phyloP scores from a whole-genome alignment of 1,284 basidiomycete genomes.

The Cerioporus squamosus region DNA sequence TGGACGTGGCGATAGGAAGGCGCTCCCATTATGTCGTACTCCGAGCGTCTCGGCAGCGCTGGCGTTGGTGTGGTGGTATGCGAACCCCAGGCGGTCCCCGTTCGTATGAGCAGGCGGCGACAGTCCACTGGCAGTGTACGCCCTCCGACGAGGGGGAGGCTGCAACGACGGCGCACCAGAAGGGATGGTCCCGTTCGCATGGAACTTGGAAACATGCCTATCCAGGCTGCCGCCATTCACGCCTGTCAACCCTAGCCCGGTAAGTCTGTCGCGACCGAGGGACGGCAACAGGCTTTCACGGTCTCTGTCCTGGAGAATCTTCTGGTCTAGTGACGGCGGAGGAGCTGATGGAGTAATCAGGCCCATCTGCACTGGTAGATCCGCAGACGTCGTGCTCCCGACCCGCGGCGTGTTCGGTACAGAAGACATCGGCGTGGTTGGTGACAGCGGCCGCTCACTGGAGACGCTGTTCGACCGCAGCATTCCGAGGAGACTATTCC shows the following conservation, averaged over 20 bases:
- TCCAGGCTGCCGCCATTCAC: constrained; percentile 10
- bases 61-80: constrained; percentile 38
- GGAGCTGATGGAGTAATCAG: constrained; percentile 17
- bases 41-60: constrained; percentile 43
- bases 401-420: constrained; percentile 27
- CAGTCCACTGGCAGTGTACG: constrained; percentile 47
- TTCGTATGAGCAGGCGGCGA: constrained; percentile 21
- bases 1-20: constrained; percentile 20
- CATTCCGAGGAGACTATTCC: constrained; percentile 58
- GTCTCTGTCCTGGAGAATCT: constrained; percentile 55
- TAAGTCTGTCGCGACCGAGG: constrained; percentile 20
- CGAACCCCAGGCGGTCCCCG: constrained; percentile 21
- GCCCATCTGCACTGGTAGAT: constrained; percentile 25
- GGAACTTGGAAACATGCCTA: constrained; percentile 12
- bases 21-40: constrained; percentile 29
- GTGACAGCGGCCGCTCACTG: constrained; percentile 31
- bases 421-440: constrained; percentile 23
- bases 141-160: constrained; percentile 60
- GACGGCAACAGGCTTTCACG: constrained; percentile 25
- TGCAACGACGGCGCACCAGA: constrained; percentile 53
- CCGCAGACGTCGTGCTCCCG: constrained; percentile 16
- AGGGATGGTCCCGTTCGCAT: constrained; percentile 7
- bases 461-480: constrained; percentile 43
- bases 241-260: constrained; percentile 14
- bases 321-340: constrained; percentile 43